phyloP scores from a whole-genome alignment of 495 filamentous ascomycete species.

The Hypoxylon fuscum region DNA sequence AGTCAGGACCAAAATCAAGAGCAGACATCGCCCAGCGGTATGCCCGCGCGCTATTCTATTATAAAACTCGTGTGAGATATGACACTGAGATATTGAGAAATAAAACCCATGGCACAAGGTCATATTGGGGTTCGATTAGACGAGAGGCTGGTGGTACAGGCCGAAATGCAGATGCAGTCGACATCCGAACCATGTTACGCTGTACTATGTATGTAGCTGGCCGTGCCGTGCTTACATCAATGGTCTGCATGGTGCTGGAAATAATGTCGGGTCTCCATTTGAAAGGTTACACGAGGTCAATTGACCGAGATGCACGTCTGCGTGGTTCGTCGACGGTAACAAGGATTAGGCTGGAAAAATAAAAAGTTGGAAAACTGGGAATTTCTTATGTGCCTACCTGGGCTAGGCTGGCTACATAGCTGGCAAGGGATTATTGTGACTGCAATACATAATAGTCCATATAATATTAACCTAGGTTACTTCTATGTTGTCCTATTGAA shows the following conservation, averaged over 20 bases:
- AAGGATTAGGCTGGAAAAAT: not conserved
- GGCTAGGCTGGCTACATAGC: not conserved
- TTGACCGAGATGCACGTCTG: not conserved
- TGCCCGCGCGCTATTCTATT: not conserved
- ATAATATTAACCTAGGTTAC: no score
- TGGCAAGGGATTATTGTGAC: not conserved
- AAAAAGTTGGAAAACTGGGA: constrained; percentile 35
- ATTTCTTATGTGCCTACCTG: not conserved
- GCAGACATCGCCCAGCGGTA: not conserved
- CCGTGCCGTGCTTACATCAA: not conserved
- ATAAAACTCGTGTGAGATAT: not conserved
- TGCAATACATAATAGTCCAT: no score
- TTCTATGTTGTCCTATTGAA: no score
- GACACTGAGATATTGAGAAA: no score
- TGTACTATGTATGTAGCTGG: not conserved
- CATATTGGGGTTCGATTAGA: not conserved
- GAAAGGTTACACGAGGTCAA: not conserved
- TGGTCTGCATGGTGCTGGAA: no score
- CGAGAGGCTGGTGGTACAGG: not conserved
- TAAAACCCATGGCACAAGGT: no score
- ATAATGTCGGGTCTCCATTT: not conserved
- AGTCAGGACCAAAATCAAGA: not conserved
- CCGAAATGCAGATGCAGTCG: not conserved
- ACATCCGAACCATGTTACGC: not conserved
- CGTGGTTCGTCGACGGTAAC: not conserved